Evolutionary conservation across 2,329 filamentous ascomycete genomes (phyloP).

Genomic region (Cladosporium velox): DNA sequence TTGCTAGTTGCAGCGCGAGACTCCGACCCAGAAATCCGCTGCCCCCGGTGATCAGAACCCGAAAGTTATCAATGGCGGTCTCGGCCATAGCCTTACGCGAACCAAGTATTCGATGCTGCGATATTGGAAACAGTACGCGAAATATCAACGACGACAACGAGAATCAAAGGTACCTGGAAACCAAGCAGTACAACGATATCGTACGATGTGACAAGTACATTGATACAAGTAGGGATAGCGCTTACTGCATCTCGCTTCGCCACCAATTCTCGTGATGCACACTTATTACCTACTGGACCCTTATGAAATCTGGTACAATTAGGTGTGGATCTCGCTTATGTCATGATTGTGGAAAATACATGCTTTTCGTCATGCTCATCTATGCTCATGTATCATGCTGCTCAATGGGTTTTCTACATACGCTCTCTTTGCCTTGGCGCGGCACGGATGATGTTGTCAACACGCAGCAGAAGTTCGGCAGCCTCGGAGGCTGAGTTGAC

Average conservation of each 20-base stretch:
- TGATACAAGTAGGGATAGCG: neutral
- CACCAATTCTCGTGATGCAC: conserved; percentile 13
- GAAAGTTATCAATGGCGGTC: neutral
- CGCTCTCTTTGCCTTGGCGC: conserved; percentile 82
- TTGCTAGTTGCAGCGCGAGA: conserved; percentile 43
- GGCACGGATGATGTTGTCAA: conserved; percentile 96
- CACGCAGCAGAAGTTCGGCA: conserved; percentile 88
- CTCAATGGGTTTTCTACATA: conserved; percentile 52
- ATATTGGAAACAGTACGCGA: neutral
- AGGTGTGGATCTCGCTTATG: conserved; percentile 2
- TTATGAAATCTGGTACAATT: neutral
- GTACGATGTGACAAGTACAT: conserved; percentile 8
- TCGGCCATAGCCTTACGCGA: neutral
- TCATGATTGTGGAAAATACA: conserved; percentile 7
- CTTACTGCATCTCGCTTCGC: conserved; percentile 15
- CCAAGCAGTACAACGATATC: neutral
- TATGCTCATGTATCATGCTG: conserved; percentile 19
- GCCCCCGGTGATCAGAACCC: conserved; percentile 50
- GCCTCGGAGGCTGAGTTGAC: conserved; percentile 95
- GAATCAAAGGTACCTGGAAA: neutral
- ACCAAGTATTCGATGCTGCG: neutral
- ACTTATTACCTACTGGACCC: neutral
- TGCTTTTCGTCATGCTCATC: conserved; percentile 12
- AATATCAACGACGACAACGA: neutral
- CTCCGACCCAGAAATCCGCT: conserved; percentile 49